Evolutionary conservation across 2,329 filamentous ascomycete genomes (phyloP), one percentile per base, ranked within the genome.

Genomic region (Sclerotinia trifoliorum): DNA sequence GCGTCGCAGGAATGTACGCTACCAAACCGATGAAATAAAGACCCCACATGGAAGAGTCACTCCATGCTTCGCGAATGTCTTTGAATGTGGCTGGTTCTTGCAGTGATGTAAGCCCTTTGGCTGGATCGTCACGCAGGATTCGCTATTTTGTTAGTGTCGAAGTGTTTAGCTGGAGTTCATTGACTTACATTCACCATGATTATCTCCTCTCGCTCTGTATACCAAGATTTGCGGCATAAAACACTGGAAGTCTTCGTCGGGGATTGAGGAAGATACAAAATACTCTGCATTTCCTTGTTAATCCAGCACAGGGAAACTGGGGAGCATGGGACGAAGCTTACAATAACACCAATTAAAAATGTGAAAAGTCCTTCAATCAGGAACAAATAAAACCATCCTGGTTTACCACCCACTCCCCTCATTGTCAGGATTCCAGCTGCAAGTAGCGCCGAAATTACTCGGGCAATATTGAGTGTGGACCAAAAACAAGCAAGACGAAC

Each of bases 401-500:
- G 82, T 68, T 84, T 80, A 0, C 82, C 82, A 48, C 83, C 77
- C 52, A 81, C 73, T n/a, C 84, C 85, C 42, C 84, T 80, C 75
- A 86, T 81, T 6, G 82, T 83, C 1, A 88, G 72, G 26, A 88
- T 81, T 11, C 85, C 85, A 66, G 83, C 86, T 5, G 85, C 84
- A 17, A 86, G 76, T 71, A 88, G 86, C 1, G 85, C 84, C 1
- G 83, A 82, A 4, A 84, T 77, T 49, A 87, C 84, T 51, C 83
- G 79, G 0, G 83, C 82, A 6, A 78, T 77, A 55, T 81, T 80
- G 65, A 86, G 87, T 1, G 85, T 81, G 1, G 74, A 84, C 90
- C 89, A 92, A 78, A 91, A 91, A 79, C 84, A 90, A 65, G 85
- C 86, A 32, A 92, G 79, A 0, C 90, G 83, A 49, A 85, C 82